Evolutionary conservation across 2,329 filamentous ascomycete genomes (phyloP).

Genomic region (Knufia petricola): DNA sequence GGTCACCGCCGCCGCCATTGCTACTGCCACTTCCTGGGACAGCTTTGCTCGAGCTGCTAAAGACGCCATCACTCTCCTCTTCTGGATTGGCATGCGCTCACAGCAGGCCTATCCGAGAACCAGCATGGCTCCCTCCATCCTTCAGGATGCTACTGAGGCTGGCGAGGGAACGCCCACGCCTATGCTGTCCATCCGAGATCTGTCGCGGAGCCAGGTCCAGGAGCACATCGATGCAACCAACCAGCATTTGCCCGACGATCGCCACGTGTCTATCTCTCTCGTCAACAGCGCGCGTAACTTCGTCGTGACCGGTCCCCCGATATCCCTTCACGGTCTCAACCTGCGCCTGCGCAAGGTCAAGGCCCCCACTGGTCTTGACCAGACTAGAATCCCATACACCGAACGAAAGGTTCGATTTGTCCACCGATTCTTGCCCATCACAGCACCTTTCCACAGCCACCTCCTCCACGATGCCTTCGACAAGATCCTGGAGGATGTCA

Average conservation of each 20-base stretch:
- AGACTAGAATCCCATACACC: conserved; percentile 87
- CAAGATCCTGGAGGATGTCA: conserved; percentile 78
- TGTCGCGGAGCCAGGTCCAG: conserved; percentile 79
- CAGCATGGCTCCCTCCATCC: conserved; percentile 77
- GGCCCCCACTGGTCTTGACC: conserved; percentile 91
- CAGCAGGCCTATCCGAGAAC: conserved; percentile 96
- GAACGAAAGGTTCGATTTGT: conserved; percentile 94
- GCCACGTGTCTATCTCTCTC: conserved; percentile 89
- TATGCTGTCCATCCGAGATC: conserved; percentile 94
- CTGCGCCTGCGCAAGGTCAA: conserved; percentile 92
- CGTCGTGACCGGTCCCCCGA: conserved; percentile 90
- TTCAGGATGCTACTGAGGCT: conserved; percentile 87
- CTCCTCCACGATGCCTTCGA: conserved; percentile 76
- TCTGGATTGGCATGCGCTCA: conserved; percentile 96
- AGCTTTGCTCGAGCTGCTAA: conserved; percentile 72
- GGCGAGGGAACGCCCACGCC: conserved; percentile 93
- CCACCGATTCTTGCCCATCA: conserved; percentile 95
- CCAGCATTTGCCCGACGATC: conserved; percentile 82
- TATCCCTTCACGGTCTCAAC: conserved; percentile 93
- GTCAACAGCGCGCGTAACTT: conserved; percentile 96
- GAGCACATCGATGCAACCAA: conserved; percentile 96
- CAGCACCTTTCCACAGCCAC: conserved; percentile 94
- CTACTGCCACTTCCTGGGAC: conserved; percentile 86
- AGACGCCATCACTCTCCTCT: conserved; percentile 80
- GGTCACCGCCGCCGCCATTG: conserved; percentile 82